Base-by-base conservation (phyloP, 2,329 filamentous ascomycete genomes). In the Xylariaceae sp. region DNA sequence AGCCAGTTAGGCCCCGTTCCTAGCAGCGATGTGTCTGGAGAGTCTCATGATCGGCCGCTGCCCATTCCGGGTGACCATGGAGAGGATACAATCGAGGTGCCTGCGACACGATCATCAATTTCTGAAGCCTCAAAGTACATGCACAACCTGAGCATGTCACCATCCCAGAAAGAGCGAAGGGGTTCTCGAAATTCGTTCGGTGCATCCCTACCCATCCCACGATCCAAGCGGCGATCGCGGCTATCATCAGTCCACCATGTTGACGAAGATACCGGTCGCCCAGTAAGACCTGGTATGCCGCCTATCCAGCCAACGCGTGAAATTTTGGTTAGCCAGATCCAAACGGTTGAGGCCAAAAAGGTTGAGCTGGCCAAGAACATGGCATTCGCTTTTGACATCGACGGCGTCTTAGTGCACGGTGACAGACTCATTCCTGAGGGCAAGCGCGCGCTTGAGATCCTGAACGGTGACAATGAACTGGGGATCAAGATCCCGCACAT, bases 331-430 rank as follows among this genome's bases (percentile, higher is more conserved):
- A 82, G 85, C 3, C 87, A 89, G 72, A 77, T 89, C 16, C 88
- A 91, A 73, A 83, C 86, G 59, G 76, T 90, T 60, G 78, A 81
- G 62, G 72, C 80, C 51, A 81, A 86, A 63, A 89, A 88, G 75
- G 87, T 88, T 13, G 74, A 74, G 24, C 80, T 81, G 53, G 87
- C 86, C 53, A 91, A 91, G 80, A 86, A 91, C 75, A 90, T 91
- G 86, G 86, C 86, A 6, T 92, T 92, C 61, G 88, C 86, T 65
- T 92, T 92, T 60, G 89, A 92, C 72, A 87, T 88, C 55, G 89
- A 91, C 64, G 88, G 87, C 76, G 87, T 91, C 53, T 78, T 91
- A 20, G 87, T 89, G 51, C 87, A 89, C 72, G 86, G 86, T 66
- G 86, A 87, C 72, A 78, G 86, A 53, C 74, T 88, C 53, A 89